Evolutionary conservation across 495 filamentous ascomycete genomes (phyloP), one percentile per base, ranked within the genome.

Genomic region (Aspergillus panamensis): DNA sequence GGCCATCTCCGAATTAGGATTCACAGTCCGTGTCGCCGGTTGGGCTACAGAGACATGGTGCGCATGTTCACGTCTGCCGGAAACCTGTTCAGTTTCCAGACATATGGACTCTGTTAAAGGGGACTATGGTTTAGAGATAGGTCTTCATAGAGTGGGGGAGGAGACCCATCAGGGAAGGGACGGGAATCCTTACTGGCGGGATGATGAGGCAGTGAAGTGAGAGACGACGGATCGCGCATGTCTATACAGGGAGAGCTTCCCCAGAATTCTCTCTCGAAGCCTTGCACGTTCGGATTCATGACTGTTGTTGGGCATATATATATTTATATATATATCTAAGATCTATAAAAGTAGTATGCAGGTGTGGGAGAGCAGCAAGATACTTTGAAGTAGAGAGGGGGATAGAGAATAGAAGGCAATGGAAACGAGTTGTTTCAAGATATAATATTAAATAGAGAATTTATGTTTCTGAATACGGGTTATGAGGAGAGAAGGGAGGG

Each of bases 221-320:
- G 59, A 53, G 66, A 68, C 48, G 56, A 72, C 17, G 51, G 65
- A 65, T 69, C 71, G 65, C 58, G 64, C 53, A 70, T 58, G 49
- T 62, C 69, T 66, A 70, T 68, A 63, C 30, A 63, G 37, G 62
- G 65, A 60, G 72, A 74, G 64, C 57, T 72, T 67, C 66, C 65
- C 73, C 67, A 69, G 57, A 45, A 73, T 48, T 71, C 68, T 73
- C 65, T 64, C 73, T 63, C 74, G 58, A 68, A 69, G 66, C 57
- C 67, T 45, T 68, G 67, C 62, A 68, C 64, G 61, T 68, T 72
- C 59, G 76, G 59, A 60, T 67, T 68, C 67, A 74, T 74, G 47
- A 56, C 64, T 58, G 60, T 35, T 51, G 54, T 61, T 68, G 45
- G 68, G 66, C 71, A 76, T 73, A 44, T 59, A 62, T 45, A 7